These are phyloP conservation scores for Scedosporium apiospermum DNA, from an alignment of 2,329 filamentous ascomycete genomes.

Conservation along the genomic window DNA sequence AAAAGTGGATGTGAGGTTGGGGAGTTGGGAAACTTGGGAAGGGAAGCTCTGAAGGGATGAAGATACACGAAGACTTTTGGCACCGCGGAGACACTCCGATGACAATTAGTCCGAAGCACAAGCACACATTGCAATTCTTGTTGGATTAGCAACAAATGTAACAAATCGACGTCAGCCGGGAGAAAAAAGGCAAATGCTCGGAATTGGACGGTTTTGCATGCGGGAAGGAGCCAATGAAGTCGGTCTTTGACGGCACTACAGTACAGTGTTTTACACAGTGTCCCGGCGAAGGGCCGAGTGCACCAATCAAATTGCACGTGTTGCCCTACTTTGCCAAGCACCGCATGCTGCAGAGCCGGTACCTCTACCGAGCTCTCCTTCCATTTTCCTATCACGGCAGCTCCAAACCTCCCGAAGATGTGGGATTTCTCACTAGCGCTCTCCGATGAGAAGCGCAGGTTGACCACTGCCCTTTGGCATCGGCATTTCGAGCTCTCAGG, in stretches of 20 bases:
- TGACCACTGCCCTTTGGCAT: no score
- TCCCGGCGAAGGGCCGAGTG: not conserved
- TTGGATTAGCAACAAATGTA: not conserved
- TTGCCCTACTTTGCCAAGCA: not conserved
- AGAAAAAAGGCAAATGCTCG: not conserved
- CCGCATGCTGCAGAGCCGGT: not conserved
- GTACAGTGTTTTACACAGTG: not conserved
- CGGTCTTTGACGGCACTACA: not conserved
- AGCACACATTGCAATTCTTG: not conserved
- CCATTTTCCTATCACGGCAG: not conserved
- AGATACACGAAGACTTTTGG: not conserved
- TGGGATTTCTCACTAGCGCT: no score
- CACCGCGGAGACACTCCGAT: not conserved
- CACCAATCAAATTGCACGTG: not conserved
- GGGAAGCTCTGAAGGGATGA: not conserved
- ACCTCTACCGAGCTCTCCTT: not conserved
- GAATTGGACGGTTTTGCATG: not conserved
- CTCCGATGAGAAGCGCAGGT: no score
- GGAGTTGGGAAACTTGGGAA: not conserved
- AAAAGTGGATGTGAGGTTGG: not conserved
- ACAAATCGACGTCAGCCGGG: conserved; percentile 5
- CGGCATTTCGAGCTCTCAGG: no score
- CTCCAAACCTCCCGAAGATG: not conserved
- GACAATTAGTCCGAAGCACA: not conserved
- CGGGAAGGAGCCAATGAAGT: not conserved